phyloP scores from a whole-genome alignment of 1,139 yeast genomes.

The Geotrichum histeridarum region DNA sequence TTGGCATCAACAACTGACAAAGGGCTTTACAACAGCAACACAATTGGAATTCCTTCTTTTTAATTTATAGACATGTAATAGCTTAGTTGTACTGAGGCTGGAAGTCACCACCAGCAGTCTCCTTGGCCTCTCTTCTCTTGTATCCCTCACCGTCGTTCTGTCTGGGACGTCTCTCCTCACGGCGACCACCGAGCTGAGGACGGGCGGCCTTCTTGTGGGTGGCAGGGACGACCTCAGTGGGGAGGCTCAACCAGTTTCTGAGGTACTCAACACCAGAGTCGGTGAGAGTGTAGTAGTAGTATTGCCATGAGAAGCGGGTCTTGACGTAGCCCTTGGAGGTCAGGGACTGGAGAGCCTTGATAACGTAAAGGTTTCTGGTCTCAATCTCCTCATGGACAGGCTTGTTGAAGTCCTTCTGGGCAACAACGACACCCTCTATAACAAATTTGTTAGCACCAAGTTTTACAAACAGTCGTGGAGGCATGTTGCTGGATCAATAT shows the following conservation, averaged over 20 bases:
- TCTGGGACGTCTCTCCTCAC: slow-evolving; percentile 35
- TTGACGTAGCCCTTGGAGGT: slow-evolving; percentile 98
- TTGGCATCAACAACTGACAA: no score
- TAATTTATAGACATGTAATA: background rate
- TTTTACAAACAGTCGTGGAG: background rate
- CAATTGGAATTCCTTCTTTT: slow-evolving; percentile 1
- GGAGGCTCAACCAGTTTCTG: slow-evolving; percentile 97
- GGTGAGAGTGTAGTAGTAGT: slow-evolving; percentile 99
- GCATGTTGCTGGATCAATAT: background rate
- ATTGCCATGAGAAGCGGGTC: slow-evolving; percentile 99
- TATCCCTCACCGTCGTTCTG: slow-evolving; percentile 40
- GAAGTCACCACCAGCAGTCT: slow-evolving; percentile 34
- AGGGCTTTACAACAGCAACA: background rate
- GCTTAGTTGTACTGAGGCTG: slow-evolving; percentile 33
- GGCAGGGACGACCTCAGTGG: slow-evolving; percentile 97
- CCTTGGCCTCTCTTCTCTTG: slow-evolving; percentile 43
- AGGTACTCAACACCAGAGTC: slow-evolving; percentile 99
- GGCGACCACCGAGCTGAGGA: slow-evolving; percentile 56
- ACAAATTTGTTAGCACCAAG: slow-evolving; percentile 7
- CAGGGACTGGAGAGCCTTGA: slow-evolving; percentile 98
- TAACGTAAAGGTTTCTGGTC: slow-evolving; percentile 95
- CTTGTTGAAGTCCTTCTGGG: slow-evolving; percentile 98
- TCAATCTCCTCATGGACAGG: slow-evolving; percentile 97
- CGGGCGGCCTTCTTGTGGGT: slow-evolving; percentile 96
- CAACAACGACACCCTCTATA: slow-evolving; percentile 96